phyloP scores from a whole-genome alignment of 164 flowering plant species.

The Dillenia turbinata region DNA sequence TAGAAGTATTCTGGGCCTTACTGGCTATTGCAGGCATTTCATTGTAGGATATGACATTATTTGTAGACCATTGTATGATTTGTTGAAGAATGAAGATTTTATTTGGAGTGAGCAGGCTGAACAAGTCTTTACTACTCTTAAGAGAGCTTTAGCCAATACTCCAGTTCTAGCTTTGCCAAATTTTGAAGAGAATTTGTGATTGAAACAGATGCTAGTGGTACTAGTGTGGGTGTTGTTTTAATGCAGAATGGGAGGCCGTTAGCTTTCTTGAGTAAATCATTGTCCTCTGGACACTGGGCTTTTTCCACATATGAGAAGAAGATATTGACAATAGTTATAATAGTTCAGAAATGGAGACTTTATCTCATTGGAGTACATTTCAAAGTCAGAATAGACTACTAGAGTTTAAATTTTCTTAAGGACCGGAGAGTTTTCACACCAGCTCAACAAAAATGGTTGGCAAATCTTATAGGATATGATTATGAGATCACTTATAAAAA shows the following conservation, averaged over 20 bases:
- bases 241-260: slow-evolving; percentile 3
- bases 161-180: slow-evolving; percentile 9
- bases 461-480: too few relatives aligned
- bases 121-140: background rate
- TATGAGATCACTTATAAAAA: too few relatives aligned
- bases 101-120: background rate
- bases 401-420: too few relatives aligned
- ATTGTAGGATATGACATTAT: background rate
- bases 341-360: background rate
- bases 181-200: background rate
- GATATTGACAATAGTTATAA: slow-evolving; percentile 2
- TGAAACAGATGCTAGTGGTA: background rate
- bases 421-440: too few relatives aligned
- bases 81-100: slow-evolving; percentile 2
- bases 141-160: slow-evolving; percentile 1
- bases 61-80: background rate
- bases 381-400: too few relatives aligned
- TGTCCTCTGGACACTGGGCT: background rate
- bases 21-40: too few relatives aligned
- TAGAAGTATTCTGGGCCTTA: too few relatives aligned
- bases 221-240: slow-evolving; percentile 5
- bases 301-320: too few relatives aligned
- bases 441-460: too few relatives aligned
- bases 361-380: too few relatives aligned
- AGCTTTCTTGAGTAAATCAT: slow-evolving; percentile 2